phyloP scores from a whole-genome alignment of 2,329 filamentous ascomycete species.

The Botrytis squamosa region DNA sequence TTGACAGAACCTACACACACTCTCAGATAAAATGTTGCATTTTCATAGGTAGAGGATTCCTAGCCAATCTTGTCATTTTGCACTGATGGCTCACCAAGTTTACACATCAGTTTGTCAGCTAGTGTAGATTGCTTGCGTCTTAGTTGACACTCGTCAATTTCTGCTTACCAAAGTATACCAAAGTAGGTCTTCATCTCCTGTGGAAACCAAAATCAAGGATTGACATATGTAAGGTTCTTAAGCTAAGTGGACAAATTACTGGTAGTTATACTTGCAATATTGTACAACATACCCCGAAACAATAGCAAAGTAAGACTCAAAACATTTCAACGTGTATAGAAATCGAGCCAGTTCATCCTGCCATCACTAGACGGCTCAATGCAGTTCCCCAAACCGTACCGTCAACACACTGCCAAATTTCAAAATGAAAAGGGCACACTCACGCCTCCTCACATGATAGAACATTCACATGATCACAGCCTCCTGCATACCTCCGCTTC shows the following conservation, averaged over 20 bases:
- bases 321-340: neutral
- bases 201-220: neutral
- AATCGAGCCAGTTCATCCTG: neutral
- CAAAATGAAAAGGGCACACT: neutral
- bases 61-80: neutral
- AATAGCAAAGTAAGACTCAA: neutral
- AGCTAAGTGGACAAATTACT: too few relatives aligned
- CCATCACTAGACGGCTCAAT: neutral
- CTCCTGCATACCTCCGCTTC: neutral
- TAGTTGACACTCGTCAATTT: neutral
- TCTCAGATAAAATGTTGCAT: neutral
- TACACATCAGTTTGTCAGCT: neutral
- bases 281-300: neutral
- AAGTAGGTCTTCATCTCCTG: neutral
- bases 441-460: neutral
- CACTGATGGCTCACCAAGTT: neutral
- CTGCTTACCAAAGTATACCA: too few relatives aligned
- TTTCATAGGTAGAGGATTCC: neutral
- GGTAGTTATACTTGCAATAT: neutral
- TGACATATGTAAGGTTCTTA: neutral
- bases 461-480: neutral
- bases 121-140: neutral
- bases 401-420: neutral
- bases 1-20: neutral
- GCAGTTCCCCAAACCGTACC: neutral